Conservation (phyloP, 108 stramenopile species). For the Cylindrotheca closterium region DNA sequence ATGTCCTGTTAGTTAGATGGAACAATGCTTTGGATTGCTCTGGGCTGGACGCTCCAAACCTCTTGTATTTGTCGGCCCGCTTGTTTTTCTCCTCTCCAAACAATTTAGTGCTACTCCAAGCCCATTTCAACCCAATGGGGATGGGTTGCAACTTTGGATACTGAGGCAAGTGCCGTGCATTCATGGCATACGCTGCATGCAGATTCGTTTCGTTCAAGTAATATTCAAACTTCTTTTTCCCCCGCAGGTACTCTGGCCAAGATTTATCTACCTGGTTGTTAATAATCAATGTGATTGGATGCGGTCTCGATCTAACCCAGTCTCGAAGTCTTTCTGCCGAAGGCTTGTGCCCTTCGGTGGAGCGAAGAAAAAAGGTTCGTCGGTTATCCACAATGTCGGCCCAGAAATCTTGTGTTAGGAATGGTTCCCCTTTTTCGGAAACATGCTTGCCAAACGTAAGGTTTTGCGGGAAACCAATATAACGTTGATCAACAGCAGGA, state of each 20-base stretch:
- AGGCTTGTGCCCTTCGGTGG: too few species aligned
- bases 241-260: neutral
- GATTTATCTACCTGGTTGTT: neutral
- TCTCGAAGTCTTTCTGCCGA: neutral
- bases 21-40: neutral
- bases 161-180: slow-evolving; percentile 2
- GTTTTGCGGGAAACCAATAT: too few species aligned
- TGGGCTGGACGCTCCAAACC: neutral
- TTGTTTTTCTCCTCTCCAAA: neutral
- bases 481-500: too few species aligned
- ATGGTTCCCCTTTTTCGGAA: too few species aligned
- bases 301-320: slow-evolving; percentile 1
- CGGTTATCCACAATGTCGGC: too few species aligned
- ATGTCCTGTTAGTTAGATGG: neutral
- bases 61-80: neutral
- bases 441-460: too few species aligned
- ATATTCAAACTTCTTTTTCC: neutral
- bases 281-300: slow-evolving; percentile 1
- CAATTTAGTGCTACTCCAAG: neutral
- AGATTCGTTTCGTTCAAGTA: slow-evolving; percentile 1
- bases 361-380: too few species aligned
- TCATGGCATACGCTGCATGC: neutral
- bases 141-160: slow-evolving; percentile 4
- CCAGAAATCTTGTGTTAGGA: too few species aligned
- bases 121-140: slow-evolving; percentile 8